A percentile compares a stretch with the other conserved stretches of the same genome.
These are phyloP conservation scores for Polyplosphaeria fusca DNA, from an alignment of 495 filamentous ascomycete genomes.

Conservation along the genomic window DNA sequence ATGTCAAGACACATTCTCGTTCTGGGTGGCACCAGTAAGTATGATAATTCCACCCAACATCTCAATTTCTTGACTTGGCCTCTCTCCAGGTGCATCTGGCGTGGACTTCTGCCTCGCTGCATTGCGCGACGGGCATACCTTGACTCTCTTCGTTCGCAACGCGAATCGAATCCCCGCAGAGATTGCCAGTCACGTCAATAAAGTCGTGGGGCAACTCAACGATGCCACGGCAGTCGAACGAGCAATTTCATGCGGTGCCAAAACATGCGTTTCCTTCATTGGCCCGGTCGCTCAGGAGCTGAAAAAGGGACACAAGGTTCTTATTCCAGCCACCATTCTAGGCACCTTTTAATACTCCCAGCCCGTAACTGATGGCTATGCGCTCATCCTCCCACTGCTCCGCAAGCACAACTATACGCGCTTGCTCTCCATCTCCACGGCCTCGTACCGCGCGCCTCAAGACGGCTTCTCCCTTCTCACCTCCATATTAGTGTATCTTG, in stretches of 20 bases:
- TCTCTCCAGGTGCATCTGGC: not conserved
- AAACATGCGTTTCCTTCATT: constrained; percentile 1
- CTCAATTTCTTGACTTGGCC: constrained; percentile 47
- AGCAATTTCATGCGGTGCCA: not conserved
- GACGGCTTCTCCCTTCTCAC: not conserved
- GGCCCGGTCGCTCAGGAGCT: not conserved
- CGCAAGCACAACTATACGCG: not conserved
- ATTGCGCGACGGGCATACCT: not conserved
- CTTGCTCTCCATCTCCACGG: not conserved
- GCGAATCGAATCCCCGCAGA: not conserved
- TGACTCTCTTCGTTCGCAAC: constrained; percentile 9
- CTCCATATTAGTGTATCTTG: not conserved
- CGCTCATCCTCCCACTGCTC: not conserved
- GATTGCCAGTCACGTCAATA: not conserved
- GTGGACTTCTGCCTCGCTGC: constrained; percentile 7
- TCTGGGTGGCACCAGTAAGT: not conserved
- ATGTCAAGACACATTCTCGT: not conserved
- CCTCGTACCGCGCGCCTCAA: not conserved
- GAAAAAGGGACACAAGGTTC: not conserved
- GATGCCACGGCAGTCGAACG: not conserved
- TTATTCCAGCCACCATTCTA: not conserved
- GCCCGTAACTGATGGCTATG: not conserved
- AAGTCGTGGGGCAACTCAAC: not conserved
- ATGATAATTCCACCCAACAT: not conserved
- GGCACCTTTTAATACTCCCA: not conserved